Conservation (phyloP, 2,329 filamentous ascomycete genomes). For the Lecanicillium sp. region DNA sequence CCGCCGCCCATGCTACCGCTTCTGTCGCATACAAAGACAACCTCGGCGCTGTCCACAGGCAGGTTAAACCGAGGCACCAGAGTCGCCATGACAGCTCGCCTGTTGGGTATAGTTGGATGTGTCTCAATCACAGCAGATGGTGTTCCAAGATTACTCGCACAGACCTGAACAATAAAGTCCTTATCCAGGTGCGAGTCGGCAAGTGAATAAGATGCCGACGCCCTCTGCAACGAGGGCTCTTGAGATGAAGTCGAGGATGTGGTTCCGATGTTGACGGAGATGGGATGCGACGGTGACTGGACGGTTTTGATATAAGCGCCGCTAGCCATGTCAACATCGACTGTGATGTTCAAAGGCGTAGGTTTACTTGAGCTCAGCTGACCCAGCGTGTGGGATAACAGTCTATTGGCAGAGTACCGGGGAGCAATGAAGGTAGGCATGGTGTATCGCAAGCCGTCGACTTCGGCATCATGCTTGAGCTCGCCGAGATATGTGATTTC, state of each 20-base stretch:
- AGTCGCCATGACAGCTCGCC: slow-evolving; percentile 61
- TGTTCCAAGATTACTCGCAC: slow-evolving; percentile 49
- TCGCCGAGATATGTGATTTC: slow-evolving; percentile 61
- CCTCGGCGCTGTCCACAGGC: slow-evolving; percentile 45
- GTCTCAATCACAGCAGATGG: slow-evolving; percentile 59
- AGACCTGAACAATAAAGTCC: slow-evolving; percentile 60
- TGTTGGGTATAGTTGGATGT: slow-evolving; percentile 51
- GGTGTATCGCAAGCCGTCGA: slow-evolving; percentile 60
- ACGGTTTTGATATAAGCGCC: slow-evolving; percentile 51
- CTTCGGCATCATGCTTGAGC: slow-evolving; percentile 61
- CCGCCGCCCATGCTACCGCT: slow-evolving; percentile 53
- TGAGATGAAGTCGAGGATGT: slow-evolving; percentile 31
- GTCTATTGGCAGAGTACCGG: slow-evolving; percentile 42
- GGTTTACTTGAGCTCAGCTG: background rate
- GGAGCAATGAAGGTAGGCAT: slow-evolving; percentile 61
- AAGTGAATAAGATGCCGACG: slow-evolving; percentile 52
- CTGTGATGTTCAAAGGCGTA: slow-evolving; percentile 15
- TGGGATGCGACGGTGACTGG: slow-evolving; percentile 59
- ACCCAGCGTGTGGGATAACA: background rate
- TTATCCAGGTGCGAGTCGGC: slow-evolving; percentile 44
- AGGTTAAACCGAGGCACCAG: slow-evolving; percentile 63
- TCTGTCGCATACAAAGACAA: slow-evolving; percentile 66
- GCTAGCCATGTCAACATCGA: slow-evolving; percentile 38
- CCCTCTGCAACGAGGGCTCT: slow-evolving; percentile 46
- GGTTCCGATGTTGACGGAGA: slow-evolving; percentile 55